Evolutionary conservation across 768 basidiomycete genomes (phyloP).

Genomic region (Russula lepida): DNA sequence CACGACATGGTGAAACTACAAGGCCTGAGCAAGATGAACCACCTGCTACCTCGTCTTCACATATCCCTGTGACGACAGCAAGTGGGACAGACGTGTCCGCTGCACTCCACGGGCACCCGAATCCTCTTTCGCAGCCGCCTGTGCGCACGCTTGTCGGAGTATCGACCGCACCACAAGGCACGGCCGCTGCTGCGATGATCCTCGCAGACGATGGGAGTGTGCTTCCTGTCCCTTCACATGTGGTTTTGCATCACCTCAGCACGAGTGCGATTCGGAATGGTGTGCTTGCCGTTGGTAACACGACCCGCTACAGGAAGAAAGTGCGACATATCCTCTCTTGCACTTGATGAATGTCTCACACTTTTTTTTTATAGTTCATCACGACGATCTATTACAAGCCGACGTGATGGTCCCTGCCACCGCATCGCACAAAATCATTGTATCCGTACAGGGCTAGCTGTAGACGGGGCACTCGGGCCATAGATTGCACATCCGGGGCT

Average conservation of each 20-base stretch:
- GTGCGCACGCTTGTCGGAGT: conserved; percentile 20
- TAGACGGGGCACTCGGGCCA: conserved; percentile 12
- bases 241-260: conserved; percentile 88
- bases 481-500: conserved; percentile 9
- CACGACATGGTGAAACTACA: conserved; percentile 14
- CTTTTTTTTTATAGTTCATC: conserved; percentile 47
- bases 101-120: conserved; percentile 6
- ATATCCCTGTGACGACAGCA: conserved; percentile 28
- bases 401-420: conserved; percentile 28
- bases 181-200: conserved; percentile 26
- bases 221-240: conserved; percentile 87
- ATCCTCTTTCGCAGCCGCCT: conserved; percentile 13
- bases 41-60: conserved; percentile 13
- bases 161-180: not conserved
- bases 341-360: not conserved
- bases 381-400: conserved; percentile 82
- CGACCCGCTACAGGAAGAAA: conserved; percentile 88
- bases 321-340: conserved; percentile 33
- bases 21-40: conserved; percentile 17
- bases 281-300: conserved; percentile 85
- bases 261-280: conserved; percentile 94
- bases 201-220: conserved; percentile 83
- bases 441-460: conserved; percentile 10
- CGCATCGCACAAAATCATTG: not conserved
- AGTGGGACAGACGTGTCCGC: conserved; percentile 28